Evolutionary conservation across 2,329 filamentous ascomycete species (phyloP), one percentile per base, ranked within the genome.

Genomic region (Fusarium subglutinans): DNA sequence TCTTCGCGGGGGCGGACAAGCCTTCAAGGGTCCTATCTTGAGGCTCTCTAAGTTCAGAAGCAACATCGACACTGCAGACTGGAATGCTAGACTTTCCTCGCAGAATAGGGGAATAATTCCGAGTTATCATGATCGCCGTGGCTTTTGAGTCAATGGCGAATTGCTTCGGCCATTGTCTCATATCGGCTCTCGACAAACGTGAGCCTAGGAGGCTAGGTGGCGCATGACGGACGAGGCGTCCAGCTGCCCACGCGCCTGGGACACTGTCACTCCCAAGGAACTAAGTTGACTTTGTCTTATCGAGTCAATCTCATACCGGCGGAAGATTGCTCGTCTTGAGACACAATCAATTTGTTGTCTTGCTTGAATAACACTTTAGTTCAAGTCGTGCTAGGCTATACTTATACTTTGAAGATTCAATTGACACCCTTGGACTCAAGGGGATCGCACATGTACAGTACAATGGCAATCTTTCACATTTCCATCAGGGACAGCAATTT

Each of bases 191-290:
- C 47, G 58, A 65, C 24, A 45, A 53, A 70, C 50, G 63, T 64
- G 66, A 75, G 62, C 56, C 72, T 45, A 57, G 30, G 33, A 35
- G 33, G 14, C 33, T 35, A 35, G 14, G 59, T 59, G 59, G 61
- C 56, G 66, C 68, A 77, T 78, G 74, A 78, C 63, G 57, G 60
- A 66, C 59, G 70, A 71, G 69, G 63, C 66, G 63, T 63, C 63
- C 53, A 61, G 40, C 64, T 63, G 50, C 61, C 70, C 67, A 67
- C 45, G 40, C 55, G 63, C 56, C 57, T 68, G 70, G 69, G 57
- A 69, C 64, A 68, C 56, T 70, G 60, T 78, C 63, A 66, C 61
- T 73, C 56, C 50, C 37, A 58, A 53, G 63, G 64, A 70, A 57
- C 56, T 58, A 70, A 58, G 57, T 38, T 37, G 63, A 37, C 38